Percentiles rank a stretch among this genome's conserved stretches.
Evolutionary conservation across 495 filamentous ascomycete genomes (phyloP).

Genomic region (Echria macrotheca): DNA sequence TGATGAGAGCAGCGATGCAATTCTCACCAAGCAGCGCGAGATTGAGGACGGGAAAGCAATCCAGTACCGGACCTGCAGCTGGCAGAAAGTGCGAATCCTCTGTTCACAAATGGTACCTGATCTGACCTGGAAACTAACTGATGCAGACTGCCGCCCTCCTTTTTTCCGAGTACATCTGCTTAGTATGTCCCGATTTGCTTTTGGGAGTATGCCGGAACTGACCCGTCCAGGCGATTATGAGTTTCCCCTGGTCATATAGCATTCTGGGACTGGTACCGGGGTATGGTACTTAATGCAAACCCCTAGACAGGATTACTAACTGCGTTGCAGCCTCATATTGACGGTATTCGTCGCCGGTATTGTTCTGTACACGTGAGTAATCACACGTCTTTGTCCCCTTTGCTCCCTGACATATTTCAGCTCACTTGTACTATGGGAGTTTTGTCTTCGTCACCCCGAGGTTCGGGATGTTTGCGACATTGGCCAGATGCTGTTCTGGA

Average conservation of each 20-base stretch:
- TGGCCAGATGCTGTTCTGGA: constrained; percentile 82
- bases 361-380: constrained; percentile 66
- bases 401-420: constrained; percentile 16
- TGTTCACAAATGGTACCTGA: not conserved
- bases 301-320: constrained; percentile 12
- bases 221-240: constrained; percentile 69
- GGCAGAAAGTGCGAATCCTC: constrained; percentile 63
- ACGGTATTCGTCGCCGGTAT: constrained; percentile 68
- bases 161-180: constrained; percentile 87
- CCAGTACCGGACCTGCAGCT: constrained; percentile 84
- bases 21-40: constrained; percentile 68
- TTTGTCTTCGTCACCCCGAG: constrained; percentile 81
- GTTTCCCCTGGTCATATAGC: constrained; percentile 85
- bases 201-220: too few relatives aligned
- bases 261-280: constrained; percentile 82
- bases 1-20: constrained; percentile 38
- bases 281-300: constrained; percentile 24
- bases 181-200: too few relatives aligned
- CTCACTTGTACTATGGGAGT: constrained; percentile 78
- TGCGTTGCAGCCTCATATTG: constrained; percentile 53
- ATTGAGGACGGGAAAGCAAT: constrained; percentile 73
- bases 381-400: not conserved
- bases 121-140: not conserved
- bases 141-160: constrained; percentile 72
- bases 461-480: constrained; percentile 87